Conservation (phyloP, 2,329 filamentous ascomycete species). For the Colletotrichum camelliae region DNA sequence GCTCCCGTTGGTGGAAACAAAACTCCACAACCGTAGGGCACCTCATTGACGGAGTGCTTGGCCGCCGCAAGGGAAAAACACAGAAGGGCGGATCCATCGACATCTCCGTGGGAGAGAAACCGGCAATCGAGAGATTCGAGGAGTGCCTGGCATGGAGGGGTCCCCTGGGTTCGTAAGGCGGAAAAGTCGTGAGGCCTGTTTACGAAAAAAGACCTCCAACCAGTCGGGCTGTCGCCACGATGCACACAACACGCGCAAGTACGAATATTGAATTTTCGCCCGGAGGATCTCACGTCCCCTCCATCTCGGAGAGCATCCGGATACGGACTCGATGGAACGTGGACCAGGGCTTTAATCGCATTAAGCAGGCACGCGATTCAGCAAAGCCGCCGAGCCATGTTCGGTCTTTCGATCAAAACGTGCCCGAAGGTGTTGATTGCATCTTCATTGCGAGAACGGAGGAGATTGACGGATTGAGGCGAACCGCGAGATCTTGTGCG, state of each 20-base stretch:
- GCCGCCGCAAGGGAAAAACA: background rate
- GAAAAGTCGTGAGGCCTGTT: background rate
- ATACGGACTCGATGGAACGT: constrained; percentile 4
- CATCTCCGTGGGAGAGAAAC: constrained; percentile 11
- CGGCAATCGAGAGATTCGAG: constrained; percentile 15
- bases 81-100: background rate
- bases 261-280: background rate
- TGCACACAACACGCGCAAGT: background rate
- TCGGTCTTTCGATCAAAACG: constrained; percentile 4
- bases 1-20: constrained; percentile 18
- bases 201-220: background rate
- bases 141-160: background rate
- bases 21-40: constrained; percentile 3
- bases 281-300: background rate
- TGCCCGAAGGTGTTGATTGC: background rate
- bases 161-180: background rate
- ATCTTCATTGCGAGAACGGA: background rate
- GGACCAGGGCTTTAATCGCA: constrained; percentile 8
- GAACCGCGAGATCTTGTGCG: background rate
- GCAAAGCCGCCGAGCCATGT: background rate
- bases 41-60: constrained; percentile 10
- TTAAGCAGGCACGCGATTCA: background rate
- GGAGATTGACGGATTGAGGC: background rate
- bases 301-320: constrained; percentile 3
- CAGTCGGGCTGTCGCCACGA: background rate